Evolutionary conservation across 129 eudicot genomes (phyloP).

Genomic region (Lactuca saligna): DNA sequence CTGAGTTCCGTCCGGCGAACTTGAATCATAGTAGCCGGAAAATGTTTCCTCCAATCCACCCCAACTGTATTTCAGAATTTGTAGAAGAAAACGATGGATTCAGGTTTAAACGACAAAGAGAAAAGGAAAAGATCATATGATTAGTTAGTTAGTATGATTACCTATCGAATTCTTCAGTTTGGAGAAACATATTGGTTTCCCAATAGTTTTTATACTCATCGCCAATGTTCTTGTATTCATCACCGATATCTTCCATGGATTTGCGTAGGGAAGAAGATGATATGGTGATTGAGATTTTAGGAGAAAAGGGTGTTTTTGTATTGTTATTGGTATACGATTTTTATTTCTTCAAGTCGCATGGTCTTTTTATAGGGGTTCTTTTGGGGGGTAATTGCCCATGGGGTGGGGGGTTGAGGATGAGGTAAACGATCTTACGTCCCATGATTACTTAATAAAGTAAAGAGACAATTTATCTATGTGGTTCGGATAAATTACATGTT

Average conservation of each 20-base stretch:
- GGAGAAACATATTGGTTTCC: slow-evolving; percentile 74
- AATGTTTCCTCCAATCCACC: slow-evolving; percentile 59
- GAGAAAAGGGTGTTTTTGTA: slow-evolving; percentile 33
- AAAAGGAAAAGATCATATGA: not conserved
- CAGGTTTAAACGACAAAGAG: not conserved
- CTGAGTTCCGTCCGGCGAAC: slow-evolving; percentile 82
- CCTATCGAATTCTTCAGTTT: slow-evolving; percentile 62
- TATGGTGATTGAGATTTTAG: slow-evolving; percentile 4
- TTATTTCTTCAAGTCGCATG: slow-evolving; percentile 7
- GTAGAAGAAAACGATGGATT: not conserved
- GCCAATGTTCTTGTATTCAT: slow-evolving; percentile 32
- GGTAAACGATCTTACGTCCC: not conserved
- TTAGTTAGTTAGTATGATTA: slow-evolving; percentile 10
- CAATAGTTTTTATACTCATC: slow-evolving; percentile 59
- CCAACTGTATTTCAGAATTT: slow-evolving; percentile 28
- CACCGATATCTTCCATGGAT: slow-evolving; percentile 34
- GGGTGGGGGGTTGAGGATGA: not conserved
- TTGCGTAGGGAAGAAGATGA: slow-evolving; percentile 11
- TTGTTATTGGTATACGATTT: slow-evolving; percentile 1
- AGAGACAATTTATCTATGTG: too few species aligned
- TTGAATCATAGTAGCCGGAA: slow-evolving; percentile 71
- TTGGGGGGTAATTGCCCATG: not conserved
- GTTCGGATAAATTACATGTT: too few species aligned
- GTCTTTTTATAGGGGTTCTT: slow-evolving; percentile 20
- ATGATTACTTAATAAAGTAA: too few species aligned